Percentiles rank a stretch among this genome's conserved stretches.
phyloP scores from a whole-genome alignment of 805 yeast species.

The Pichia occidentalis region DNA sequence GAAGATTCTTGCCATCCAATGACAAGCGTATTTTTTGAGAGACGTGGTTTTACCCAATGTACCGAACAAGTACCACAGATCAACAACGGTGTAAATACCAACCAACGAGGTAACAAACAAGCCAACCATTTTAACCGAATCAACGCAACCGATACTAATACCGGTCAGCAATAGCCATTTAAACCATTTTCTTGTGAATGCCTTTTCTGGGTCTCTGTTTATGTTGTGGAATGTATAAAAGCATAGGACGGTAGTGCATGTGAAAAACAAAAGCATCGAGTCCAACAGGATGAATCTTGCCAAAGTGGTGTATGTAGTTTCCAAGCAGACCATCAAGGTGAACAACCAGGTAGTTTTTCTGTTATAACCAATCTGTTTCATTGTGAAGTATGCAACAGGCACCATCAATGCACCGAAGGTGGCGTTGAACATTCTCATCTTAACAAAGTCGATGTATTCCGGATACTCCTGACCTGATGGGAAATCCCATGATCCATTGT shows the following conservation, averaged over 20 bases:
- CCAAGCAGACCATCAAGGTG: slow-evolving; percentile 73
- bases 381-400: slow-evolving; percentile 81
- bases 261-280: slow-evolving; percentile 84
- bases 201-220: slow-evolving; percentile 37
- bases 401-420: slow-evolving; percentile 75
- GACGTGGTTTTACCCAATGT: slow-evolving; percentile 38
- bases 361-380: slow-evolving; percentile 67
- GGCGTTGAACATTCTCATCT: slow-evolving; percentile 87
- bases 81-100: slow-evolving; percentile 85
- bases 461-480: slow-evolving; percentile 79
- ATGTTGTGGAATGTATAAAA: slow-evolving; percentile 66
- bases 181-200: slow-evolving; percentile 83
- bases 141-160: slow-evolving; percentile 77
- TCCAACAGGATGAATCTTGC: slow-evolving; percentile 88
- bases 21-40: slow-evolving; percentile 37
- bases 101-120: slow-evolving; percentile 80
- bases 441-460: slow-evolving; percentile 65
- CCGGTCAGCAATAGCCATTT: slow-evolving; percentile 86
- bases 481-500: slow-evolving; percentile 82
- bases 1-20: slow-evolving; percentile 67
- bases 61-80: slow-evolving; percentile 86
- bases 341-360: slow-evolving; percentile 70
- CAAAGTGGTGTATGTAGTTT: slow-evolving; percentile 75
- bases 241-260: slow-evolving; percentile 72
- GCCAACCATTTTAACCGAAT: slow-evolving; percentile 96